These are phyloP conservation scores for Mucor piriformis DNA, from an alignment of 371 early-diverging fungal genomes.

Conservation along the genomic window DNA sequence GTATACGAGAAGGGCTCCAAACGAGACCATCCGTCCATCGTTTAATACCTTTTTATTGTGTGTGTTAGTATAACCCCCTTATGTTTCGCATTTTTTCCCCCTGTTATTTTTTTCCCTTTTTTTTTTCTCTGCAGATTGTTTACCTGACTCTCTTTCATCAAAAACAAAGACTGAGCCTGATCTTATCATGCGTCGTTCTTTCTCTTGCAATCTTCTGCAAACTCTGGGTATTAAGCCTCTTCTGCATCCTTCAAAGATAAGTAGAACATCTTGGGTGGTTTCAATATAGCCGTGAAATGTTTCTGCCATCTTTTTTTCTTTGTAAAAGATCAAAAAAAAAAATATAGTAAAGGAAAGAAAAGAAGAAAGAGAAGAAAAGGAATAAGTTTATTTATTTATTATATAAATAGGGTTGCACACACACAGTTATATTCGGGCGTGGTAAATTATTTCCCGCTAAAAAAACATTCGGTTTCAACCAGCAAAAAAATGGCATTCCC, in stretches of 20 bases:
- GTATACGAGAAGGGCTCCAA: conserved; percentile 77
- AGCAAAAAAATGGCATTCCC: too few relatives aligned
- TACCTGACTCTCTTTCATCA: conserved; percentile 79
- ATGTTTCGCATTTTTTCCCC: background rate
- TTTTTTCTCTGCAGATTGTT: background rate
- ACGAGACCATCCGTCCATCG: conserved; percentile 78
- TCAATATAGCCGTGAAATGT: conserved; percentile 75
- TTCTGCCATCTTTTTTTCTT: conserved; percentile 38
- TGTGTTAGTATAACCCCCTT: background rate
- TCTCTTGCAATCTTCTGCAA: conserved; percentile 70
- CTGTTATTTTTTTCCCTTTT: background rate
- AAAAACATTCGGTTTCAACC: background rate
- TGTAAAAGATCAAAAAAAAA: background rate
- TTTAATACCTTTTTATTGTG: conserved; percentile 56
- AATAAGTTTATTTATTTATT: conserved; percentile 4
- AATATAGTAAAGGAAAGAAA: background rate
- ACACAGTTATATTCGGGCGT: background rate
- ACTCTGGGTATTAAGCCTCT: conserved; percentile 64
- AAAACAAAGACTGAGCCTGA: conserved; percentile 79
- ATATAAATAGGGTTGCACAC: conserved; percentile 13
- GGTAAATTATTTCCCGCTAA: conserved; percentile 12
- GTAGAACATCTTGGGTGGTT: conserved; percentile 73
- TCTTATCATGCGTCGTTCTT: conserved; percentile 66
- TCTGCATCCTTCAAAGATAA: conserved; percentile 79
- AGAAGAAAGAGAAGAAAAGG: conserved; percentile 8